Conservation (phyloP, 2,329 filamentous ascomycete genomes). For the Seiridium unicorne region DNA sequence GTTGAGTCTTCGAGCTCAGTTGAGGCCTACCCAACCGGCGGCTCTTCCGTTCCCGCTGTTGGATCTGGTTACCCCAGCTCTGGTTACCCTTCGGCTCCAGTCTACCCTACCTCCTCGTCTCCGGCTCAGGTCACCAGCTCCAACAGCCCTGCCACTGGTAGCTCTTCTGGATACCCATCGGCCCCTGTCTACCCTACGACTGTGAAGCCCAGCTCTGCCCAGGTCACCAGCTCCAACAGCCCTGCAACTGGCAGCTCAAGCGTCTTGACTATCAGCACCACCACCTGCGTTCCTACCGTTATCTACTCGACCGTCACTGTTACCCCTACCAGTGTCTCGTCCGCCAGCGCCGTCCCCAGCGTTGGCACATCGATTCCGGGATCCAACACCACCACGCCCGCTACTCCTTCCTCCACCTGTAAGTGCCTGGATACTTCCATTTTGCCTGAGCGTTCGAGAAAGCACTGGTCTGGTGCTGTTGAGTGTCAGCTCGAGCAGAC, state of each 20-base stretch:
- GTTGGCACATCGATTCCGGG: constrained; percentile 21
- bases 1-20: neutral
- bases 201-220: constrained; percentile 21
- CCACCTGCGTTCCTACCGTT: constrained; percentile 53
- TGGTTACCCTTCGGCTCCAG: neutral
- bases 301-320: constrained; percentile 43
- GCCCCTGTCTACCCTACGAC: constrained; percentile 19
- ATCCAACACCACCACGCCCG: constrained; percentile 28
- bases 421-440: no score
- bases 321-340: constrained; percentile 37
- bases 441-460: no score
- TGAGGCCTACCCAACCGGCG: constrained; percentile 4
- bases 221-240: constrained; percentile 14
- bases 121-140: constrained; percentile 15
- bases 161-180: neutral
- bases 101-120: constrained; percentile 28
- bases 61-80: neutral
- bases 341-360: constrained; percentile 25
- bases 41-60: neutral
- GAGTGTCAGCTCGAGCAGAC: no score
- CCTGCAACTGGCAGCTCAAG: constrained; percentile 1
- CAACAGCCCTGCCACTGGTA: neutral
- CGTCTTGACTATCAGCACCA: constrained; percentile 35
- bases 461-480: no score
- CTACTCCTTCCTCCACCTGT: constrained; percentile 27